Percentiles rank a stretch among this genome's conserved stretches.
These are phyloP conservation scores for Collybia nuda DNA, from an alignment of 768 basidiomycete genomes.

Conservation along the genomic window DNA sequence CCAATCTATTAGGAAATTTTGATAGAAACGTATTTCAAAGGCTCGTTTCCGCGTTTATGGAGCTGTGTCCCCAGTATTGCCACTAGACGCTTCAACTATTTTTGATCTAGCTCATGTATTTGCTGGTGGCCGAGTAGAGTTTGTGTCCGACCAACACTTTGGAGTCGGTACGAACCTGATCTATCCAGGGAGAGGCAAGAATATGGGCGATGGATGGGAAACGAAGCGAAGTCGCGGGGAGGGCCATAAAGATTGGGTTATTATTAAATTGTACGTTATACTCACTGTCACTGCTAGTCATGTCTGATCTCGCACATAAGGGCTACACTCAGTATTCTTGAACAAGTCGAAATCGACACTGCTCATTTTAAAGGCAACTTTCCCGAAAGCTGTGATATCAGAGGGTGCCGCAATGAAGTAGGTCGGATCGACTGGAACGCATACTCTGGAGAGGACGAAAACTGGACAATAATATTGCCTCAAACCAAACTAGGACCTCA, in stretches of 20 bases:
- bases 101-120: conserved; percentile 93
- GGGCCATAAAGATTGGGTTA: conserved; percentile 89
- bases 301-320: conserved; percentile 34
- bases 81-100: conserved; percentile 39
- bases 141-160: conserved; percentile 92
- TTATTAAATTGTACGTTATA: conserved; percentile 77
- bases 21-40: conserved; percentile 34
- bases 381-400: conserved; percentile 83
- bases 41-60: conserved; percentile 94
- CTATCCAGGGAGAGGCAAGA: conserved; percentile 86
- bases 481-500: conserved; percentile 86
- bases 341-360: conserved; percentile 87
- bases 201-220: conserved; percentile 99
- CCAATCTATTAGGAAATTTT: no score
- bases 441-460: conserved; percentile 34
- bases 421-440: conserved; percentile 36
- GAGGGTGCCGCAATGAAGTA: conserved; percentile 45
- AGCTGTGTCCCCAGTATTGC: conserved; percentile 63
- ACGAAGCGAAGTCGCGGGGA: conserved; percentile 82
- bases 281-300: not conserved
- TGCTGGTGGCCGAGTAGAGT: conserved; percentile 82
- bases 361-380: conserved; percentile 96
- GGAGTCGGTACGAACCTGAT: conserved; percentile 90
- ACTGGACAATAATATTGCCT: conserved; percentile 77
- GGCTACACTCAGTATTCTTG: conserved; percentile 72